Percentiles rank a stretch among this genome's conserved stretches.
These are phyloP conservation scores for Ganoderma lucidum DNA, from an alignment of 1,284 basidiomycete species.

Conservation along the genomic window DNA sequence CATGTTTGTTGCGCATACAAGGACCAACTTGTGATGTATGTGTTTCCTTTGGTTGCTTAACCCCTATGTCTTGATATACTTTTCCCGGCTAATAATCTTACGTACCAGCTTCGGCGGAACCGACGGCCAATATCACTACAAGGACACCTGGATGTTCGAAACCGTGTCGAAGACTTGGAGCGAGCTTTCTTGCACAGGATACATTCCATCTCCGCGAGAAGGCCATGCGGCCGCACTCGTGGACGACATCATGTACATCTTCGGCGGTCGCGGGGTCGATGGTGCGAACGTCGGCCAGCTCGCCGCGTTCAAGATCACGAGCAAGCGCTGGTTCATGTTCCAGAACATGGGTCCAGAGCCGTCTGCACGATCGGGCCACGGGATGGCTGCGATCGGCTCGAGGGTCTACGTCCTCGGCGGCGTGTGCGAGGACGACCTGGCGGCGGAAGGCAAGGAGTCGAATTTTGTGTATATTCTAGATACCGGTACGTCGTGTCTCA, in stretches of 20 bases:
- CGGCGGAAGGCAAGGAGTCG: constrained; percentile 73
- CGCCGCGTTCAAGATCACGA: constrained; percentile 94
- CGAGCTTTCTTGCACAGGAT: constrained; percentile 94
- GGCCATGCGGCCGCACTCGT: constrained; percentile 95
- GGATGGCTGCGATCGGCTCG: constrained; percentile 70
- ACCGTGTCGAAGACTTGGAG: constrained; percentile 83
- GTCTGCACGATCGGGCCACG: constrained; percentile 70
- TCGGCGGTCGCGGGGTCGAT: constrained; percentile 95
- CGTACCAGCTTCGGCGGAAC: constrained; percentile 90
- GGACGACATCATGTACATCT: constrained; percentile 78
- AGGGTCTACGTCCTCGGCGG: constrained; percentile 79
- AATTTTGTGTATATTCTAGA: constrained; percentile 84
- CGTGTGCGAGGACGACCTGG: constrained; percentile 44
- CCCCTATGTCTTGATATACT: not conserved
- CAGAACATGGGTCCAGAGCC: constrained; percentile 81
- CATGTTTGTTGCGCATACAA: constrained; percentile 73
- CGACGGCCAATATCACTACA: constrained; percentile 96
- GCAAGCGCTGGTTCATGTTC: constrained; percentile 85
- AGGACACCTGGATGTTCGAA: constrained; percentile 97
- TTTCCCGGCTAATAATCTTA: not conserved
- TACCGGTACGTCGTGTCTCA: constrained; percentile 58
- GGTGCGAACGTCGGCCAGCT: constrained; percentile 95
- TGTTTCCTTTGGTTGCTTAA: constrained; percentile 38
- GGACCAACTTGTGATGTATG: constrained; percentile 80
- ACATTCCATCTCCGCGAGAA: constrained; percentile 94